These are phyloP conservation scores for Camellia lanceoleosa DNA, from an alignment of 148 eudicot species.

Conservation along the genomic window DNA sequence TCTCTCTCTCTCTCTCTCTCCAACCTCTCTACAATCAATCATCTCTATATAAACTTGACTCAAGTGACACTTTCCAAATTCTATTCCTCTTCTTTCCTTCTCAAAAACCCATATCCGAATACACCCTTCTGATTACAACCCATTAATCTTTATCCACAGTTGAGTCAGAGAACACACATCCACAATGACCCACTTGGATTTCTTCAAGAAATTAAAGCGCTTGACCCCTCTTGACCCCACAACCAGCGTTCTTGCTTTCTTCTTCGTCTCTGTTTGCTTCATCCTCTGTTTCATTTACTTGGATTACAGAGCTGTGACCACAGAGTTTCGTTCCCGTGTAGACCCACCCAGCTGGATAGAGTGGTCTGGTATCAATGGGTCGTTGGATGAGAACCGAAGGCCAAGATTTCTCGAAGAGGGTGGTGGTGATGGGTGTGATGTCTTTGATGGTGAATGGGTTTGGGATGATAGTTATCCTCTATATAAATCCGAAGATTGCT, in stretches of 20 bases:
- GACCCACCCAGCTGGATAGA: constrained; percentile 17
- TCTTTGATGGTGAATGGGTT: constrained; percentile 86
- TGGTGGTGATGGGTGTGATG: constrained; percentile 52
- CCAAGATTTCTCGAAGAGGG: constrained; percentile 38
- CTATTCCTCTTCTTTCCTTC: constrained; percentile 16
- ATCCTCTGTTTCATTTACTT: constrained; percentile 46
- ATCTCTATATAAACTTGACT: too few relatives aligned
- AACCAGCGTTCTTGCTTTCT: constrained; percentile 35
- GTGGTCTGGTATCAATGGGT: constrained; percentile 36
- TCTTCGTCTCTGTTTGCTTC: constrained; percentile 37
- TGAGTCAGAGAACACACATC: neutral
- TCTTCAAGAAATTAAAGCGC: constrained; percentile 56
- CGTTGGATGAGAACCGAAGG: constrained; percentile 15
- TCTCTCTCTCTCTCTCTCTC: constrained; percentile 5
- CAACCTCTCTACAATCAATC: too few relatives aligned
- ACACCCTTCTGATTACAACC: neutral
- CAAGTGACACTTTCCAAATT: neutral
- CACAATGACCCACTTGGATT: constrained; percentile 35
- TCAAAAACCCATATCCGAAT: neutral
- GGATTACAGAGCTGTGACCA: constrained; percentile 39
- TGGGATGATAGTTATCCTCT: constrained; percentile 95
- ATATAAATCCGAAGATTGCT: constrained; percentile 63
- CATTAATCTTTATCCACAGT: neutral
- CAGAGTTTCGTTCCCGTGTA: constrained; percentile 18
- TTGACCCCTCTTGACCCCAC: constrained; percentile 37